phyloP scores from a whole-genome alignment of 805 yeast genomes.

The Yamadazyma kitorensis region DNA sequence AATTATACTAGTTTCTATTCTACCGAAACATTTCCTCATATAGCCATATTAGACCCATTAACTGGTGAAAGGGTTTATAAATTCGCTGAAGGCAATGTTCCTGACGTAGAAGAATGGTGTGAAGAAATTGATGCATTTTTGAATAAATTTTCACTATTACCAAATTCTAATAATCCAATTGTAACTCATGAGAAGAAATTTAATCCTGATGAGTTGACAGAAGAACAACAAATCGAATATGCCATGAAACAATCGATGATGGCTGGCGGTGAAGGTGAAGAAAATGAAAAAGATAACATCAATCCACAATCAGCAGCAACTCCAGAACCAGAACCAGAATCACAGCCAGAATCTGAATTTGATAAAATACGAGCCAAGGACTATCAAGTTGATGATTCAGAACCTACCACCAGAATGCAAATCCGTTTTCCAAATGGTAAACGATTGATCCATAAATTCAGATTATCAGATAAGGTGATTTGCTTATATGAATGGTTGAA shows the following conservation, averaged over 20 bases:
- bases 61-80: conserved; percentile 85
- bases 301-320: conserved; percentile 2
- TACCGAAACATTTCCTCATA: conserved; percentile 73
- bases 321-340: conserved; percentile 9
- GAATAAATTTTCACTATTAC: conserved; percentile 59
- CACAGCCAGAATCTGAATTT: conserved; percentile 27
- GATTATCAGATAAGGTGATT: conserved; percentile 52
- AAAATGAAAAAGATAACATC: conserved; percentile 20
- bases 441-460: conserved; percentile 70
- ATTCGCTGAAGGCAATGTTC: conserved; percentile 68
- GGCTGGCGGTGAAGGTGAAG: conserved; percentile 26
- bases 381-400: conserved; percentile 66
- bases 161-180: conserved; percentile 62
- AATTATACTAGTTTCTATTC: conserved; percentile 73
- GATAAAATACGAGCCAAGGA: conserved; percentile 47
- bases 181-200: conserved; percentile 57
- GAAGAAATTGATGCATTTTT: conserved; percentile 71
- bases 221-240: conserved; percentile 78
- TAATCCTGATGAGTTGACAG: conserved; percentile 66
- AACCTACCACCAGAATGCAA: conserved; percentile 72
- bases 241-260: conserved; percentile 67
- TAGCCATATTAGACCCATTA: conserved; percentile 89
- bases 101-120: conserved; percentile 57
- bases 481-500: conserved; percentile 67
- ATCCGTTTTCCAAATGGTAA: conserved; percentile 87